These are phyloP conservation scores for Ceratobasidium sp. DNA, from an alignment of 1,284 basidiomycete species.

Conservation along the genomic window DNA sequence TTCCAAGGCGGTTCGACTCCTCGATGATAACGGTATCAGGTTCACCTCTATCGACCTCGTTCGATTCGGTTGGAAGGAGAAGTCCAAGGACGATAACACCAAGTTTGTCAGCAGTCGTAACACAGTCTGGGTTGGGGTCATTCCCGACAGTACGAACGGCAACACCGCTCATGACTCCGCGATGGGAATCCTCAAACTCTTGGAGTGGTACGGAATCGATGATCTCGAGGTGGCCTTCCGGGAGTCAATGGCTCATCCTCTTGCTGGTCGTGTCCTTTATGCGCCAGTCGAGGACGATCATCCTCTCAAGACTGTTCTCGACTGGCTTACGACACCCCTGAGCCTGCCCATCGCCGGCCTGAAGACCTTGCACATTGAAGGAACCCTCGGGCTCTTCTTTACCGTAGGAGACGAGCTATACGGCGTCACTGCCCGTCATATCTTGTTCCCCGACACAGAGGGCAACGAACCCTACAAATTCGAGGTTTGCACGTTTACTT, in stretches of 20 bases:
- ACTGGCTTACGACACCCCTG: conserved; percentile 44
- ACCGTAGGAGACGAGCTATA: conserved; percentile 49
- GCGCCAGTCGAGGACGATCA: conserved; percentile 48
- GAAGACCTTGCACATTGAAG: conserved; percentile 48
- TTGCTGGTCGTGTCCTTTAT: conserved; percentile 50
- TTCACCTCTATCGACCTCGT: conserved; percentile 51
- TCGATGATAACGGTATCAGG: conserved; percentile 48
- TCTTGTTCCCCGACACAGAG: conserved; percentile 47
- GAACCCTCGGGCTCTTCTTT: conserved; percentile 54
- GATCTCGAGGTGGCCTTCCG: conserved; percentile 51
- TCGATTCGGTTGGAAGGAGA: conserved; percentile 49
- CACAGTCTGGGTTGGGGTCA: conserved; percentile 55
- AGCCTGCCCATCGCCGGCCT: conserved; percentile 45
- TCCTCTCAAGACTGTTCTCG: conserved; percentile 51
- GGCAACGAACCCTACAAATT: conserved; percentile 49
- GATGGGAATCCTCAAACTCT: conserved; percentile 48
- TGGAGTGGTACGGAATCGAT: conserved; percentile 45
- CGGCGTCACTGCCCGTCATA: conserved; percentile 51
- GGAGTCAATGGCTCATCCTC: conserved; percentile 47
- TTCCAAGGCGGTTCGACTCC: conserved; percentile 51
- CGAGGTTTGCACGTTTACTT: conserved; percentile 46
- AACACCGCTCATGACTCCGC: conserved; percentile 48
- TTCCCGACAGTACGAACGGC: conserved; percentile 50
- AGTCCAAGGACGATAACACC: conserved; percentile 36
- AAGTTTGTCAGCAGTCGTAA: conserved; percentile 44